Percentiles rank a stretch among this genome's conserved stretches.
Conservation (phyloP, 768 basidiomycete genomes). For the Suillus brevipes region DNA sequence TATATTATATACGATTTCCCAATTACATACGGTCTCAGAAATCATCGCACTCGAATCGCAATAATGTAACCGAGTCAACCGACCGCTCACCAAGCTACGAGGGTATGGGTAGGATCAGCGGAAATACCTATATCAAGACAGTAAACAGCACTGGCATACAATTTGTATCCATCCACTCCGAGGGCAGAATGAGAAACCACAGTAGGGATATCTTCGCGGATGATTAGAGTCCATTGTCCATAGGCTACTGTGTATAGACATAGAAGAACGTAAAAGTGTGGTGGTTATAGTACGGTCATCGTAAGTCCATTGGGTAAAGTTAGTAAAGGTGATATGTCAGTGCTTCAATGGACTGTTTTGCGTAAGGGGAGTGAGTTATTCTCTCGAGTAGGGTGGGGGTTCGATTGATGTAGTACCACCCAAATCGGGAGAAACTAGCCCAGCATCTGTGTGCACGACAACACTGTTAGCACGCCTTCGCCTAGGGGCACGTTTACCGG, state of each 20-base stretch:
- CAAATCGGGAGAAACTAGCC: conserved; percentile 13
- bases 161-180: neutral
- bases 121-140: neutral
- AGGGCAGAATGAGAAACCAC: conserved; percentile 1
- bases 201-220: neutral
- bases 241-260: conserved; percentile 16
- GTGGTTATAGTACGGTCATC: conserved; percentile 2
- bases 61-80: neutral
- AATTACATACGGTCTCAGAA: neutral
- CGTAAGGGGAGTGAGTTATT: neutral
- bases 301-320: conserved; percentile 10
- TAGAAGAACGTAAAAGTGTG: conserved; percentile 11
- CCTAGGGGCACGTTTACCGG: neutral
- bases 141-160: neutral
- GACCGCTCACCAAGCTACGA: neutral
- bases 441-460: conserved; percentile 30
- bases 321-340: neutral
- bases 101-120: neutral
- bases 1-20: neutral
- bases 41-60: neutral
- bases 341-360: neutral
- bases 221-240: conserved; percentile 18
- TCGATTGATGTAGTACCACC: conserved; percentile 1
- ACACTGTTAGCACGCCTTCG: conserved; percentile 12
- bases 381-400: conserved; percentile 28